Percentiles rank a stretch among this genome's conserved stretches.
phyloP scores from a whole-genome alignment of 1,284 basidiomycete genomes.

The Moesziomyces parantarcticus region DNA sequence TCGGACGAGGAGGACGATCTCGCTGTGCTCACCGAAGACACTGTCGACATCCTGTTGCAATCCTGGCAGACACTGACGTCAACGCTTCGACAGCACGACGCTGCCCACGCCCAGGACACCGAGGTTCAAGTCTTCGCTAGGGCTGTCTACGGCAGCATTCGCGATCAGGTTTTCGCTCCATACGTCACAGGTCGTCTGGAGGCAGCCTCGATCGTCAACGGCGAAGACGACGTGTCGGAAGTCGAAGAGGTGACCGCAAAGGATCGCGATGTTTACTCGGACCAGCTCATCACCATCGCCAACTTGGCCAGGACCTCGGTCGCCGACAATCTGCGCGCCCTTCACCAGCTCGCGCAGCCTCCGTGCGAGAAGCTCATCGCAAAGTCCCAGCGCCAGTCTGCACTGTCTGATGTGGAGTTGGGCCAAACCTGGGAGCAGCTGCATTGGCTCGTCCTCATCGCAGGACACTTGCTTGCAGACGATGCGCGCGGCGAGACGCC shows the following conservation, averaged over 20 bases:
- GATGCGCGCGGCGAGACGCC: slow-evolving; percentile 51
- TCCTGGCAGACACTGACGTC: slow-evolving; percentile 42
- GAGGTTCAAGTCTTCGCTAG: slow-evolving; percentile 28
- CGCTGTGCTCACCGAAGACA: slow-evolving; percentile 47
- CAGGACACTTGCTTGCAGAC: slow-evolving; percentile 58
- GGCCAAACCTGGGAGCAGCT: slow-evolving; percentile 61
- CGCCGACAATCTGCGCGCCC: slow-evolving; percentile 25
- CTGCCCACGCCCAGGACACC: slow-evolving; percentile 17
- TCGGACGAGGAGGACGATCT: slow-evolving; percentile 54
- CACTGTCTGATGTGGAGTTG: slow-evolving; percentile 19
- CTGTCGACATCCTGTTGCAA: slow-evolving; percentile 40
- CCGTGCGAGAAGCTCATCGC: slow-evolving; percentile 39
- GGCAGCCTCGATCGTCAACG: slow-evolving; percentile 29
- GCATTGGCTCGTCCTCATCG: slow-evolving; percentile 60
- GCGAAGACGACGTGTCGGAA: slow-evolving; percentile 46
- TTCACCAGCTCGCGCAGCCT: slow-evolving; percentile 29
- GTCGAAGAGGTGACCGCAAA: slow-evolving; percentile 45
- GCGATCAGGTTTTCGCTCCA: slow-evolving; percentile 52
- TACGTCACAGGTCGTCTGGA: slow-evolving; percentile 57
- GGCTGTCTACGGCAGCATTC: slow-evolving; percentile 46
- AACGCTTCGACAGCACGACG: slow-evolving; percentile 25
- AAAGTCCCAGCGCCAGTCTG: slow-evolving; percentile 29
- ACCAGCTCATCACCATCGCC: slow-evolving; percentile 59
- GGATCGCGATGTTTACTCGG: slow-evolving; percentile 59
- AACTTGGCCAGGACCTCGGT: slow-evolving; percentile 48